These are phyloP conservation scores for Thraustotheca clavata DNA, from an alignment of 352 stramenopile species.

Conservation along the genomic window DNA sequence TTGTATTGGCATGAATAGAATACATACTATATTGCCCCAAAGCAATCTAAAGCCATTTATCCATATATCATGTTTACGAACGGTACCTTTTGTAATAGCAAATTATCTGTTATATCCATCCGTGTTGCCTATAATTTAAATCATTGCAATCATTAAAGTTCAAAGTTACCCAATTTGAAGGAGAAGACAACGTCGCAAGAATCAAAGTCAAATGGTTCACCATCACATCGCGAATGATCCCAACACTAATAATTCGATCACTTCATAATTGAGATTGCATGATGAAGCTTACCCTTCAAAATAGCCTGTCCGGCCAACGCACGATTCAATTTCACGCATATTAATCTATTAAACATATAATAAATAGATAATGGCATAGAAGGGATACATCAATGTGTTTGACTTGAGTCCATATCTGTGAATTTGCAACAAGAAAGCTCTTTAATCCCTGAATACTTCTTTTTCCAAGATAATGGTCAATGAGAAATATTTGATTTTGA, in stretches of 20 bases:
- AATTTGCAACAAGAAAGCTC: conserved; percentile 45
- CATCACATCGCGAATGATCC: conserved; percentile 77
- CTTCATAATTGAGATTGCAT: neutral
- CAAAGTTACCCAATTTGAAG: conserved; percentile 1
- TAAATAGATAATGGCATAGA: conserved; percentile 10
- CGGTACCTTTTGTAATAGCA: neutral
- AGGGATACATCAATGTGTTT: conserved; percentile 28
- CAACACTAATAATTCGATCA: conserved; percentile 17
- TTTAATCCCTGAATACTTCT: conserved; percentile 43
- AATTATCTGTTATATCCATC: neutral
- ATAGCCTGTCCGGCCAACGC: conserved; percentile 47
- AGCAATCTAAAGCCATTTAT: neutral
- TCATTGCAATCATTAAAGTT: neutral
- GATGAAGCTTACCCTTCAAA: conserved; percentile 42
- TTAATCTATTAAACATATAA: conserved; percentile 33
- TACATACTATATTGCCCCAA: conserved; percentile 13
- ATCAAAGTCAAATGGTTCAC: conserved; percentile 73
- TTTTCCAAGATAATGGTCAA: conserved; percentile 84
- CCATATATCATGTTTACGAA: neutral
- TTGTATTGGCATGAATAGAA: neutral
- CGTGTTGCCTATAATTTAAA: neutral
- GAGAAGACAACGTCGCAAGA: conserved; percentile 29
- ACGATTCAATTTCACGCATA: conserved; percentile 64
- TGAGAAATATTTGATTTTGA: conserved; percentile 69
- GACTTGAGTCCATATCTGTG: conserved; percentile 24